Evolutionary conservation across 345 rosid species (phyloP).

Genomic region (Citrus glauca): DNA sequence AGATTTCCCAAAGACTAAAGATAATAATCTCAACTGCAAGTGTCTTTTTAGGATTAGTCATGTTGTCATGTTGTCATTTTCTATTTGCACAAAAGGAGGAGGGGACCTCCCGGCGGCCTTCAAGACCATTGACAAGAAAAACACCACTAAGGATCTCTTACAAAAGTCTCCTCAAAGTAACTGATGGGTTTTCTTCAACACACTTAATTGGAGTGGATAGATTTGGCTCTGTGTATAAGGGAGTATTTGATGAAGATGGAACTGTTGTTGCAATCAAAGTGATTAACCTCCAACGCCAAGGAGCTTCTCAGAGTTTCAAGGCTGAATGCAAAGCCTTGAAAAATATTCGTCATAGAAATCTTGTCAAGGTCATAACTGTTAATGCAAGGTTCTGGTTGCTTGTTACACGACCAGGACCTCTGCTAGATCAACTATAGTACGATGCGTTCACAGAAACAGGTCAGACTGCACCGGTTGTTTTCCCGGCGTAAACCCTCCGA

Average conservation of each 20-base stretch:
- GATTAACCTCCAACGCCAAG: not conserved
- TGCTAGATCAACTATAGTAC: too few relatives aligned
- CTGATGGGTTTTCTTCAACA: not conserved
- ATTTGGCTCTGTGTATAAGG: not conserved
- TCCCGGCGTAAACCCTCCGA: too few relatives aligned
- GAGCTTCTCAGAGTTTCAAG: conserved; percentile 6
- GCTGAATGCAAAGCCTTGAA: conserved; percentile 1
- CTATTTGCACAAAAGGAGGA: not conserved
- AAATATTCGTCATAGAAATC: not conserved
- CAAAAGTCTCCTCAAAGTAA: not conserved
- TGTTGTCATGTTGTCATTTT: not conserved
- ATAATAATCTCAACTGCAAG: not conserved
- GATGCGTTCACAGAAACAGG: too few relatives aligned
- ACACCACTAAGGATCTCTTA: not conserved
- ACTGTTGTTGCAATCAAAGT: conserved; percentile 8
- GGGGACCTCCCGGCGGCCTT: not conserved
- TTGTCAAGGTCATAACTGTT: not conserved
- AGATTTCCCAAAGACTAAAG: not conserved
- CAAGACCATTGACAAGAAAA: not conserved
- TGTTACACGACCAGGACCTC: too few relatives aligned
- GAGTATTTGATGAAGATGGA: not conserved
- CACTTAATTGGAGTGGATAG: conserved; percentile 8
- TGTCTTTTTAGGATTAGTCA: not conserved
- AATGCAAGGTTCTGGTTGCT: too few relatives aligned
- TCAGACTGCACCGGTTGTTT: too few relatives aligned